These are phyloP conservation scores for Panus rudis DNA, from an alignment of 768 basidiomycete genomes.

Conservation along the genomic window DNA sequence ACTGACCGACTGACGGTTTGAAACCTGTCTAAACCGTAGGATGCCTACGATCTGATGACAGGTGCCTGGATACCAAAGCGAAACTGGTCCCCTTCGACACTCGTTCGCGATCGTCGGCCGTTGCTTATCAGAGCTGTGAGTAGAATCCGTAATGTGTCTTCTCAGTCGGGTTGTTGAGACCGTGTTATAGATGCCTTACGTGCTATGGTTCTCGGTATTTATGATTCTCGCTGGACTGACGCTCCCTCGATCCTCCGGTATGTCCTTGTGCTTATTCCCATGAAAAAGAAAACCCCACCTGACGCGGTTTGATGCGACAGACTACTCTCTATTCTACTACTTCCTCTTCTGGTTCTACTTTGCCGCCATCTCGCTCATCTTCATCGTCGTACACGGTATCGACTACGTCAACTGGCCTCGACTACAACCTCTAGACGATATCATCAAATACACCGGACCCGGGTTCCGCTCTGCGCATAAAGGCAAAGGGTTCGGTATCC, in stretches of 20 bases:
- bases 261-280: constrained; percentile 22
- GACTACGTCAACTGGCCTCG: constrained; percentile 96
- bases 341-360: constrained; percentile 74
- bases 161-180: not conserved
- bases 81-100: constrained; percentile 60
- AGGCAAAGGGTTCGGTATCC: constrained; percentile 61
- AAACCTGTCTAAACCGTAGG: constrained; percentile 49
- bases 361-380: constrained; percentile 52
- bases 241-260: constrained; percentile 82
- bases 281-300: constrained; percentile 2
- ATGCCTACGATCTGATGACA: constrained; percentile 91
- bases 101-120: constrained; percentile 76
- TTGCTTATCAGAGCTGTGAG: constrained; percentile 76
- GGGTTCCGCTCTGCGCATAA: constrained; percentile 73
- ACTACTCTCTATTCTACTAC: constrained; percentile 81
- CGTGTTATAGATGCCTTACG: constrained; percentile 81
- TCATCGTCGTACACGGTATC: constrained; percentile 81
- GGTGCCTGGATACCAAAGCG: constrained; percentile 85
- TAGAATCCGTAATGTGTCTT: constrained; percentile 11
- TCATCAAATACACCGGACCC: constrained; percentile 84
- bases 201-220: constrained; percentile 73
- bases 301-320: constrained; percentile 31
- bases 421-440: constrained; percentile 68
- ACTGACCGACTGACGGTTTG: not conserved
- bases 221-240: constrained; percentile 86